Conservation (phyloP, 2,329 filamentous ascomycete species). For the Aspergillus tubingensis region DNA sequence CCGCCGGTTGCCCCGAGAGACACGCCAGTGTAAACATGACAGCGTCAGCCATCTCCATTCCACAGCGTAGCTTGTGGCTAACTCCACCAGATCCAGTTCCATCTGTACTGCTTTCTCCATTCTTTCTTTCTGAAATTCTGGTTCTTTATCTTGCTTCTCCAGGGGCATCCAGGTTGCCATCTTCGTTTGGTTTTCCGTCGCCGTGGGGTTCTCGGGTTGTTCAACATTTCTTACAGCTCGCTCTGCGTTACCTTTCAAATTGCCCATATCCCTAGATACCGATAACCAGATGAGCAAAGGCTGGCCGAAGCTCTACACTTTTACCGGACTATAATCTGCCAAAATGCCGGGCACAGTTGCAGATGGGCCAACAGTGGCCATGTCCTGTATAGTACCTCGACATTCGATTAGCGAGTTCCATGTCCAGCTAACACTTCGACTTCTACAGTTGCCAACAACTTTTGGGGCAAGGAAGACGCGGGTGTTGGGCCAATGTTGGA, state of each 20-base stretch:
- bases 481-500: slow-evolving; percentile 88
- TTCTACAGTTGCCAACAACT: slow-evolving; percentile 84
- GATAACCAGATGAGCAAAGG: slow-evolving; percentile 35
- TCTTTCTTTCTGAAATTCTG: slow-evolving; percentile 3
- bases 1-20: slow-evolving; percentile 33
- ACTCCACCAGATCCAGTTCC: slow-evolving; percentile 26
- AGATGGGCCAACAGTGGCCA: slow-evolving; percentile 65
- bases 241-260: slow-evolving; percentile 10
- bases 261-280: slow-evolving; percentile 16
- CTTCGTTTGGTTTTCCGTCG: slow-evolving; percentile 7
- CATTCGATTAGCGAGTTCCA: background rate
- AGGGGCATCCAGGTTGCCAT: slow-evolving; percentile 12
- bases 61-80: slow-evolving; percentile 19
- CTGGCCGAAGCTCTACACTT: slow-evolving; percentile 38
- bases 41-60: slow-evolving; percentile 18
- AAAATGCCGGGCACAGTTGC: slow-evolving; percentile 63
- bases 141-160: slow-evolving; percentile 11
- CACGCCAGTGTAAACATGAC: slow-evolving; percentile 29
- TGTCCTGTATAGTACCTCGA: slow-evolving; percentile 60
- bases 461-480: slow-evolving; percentile 99
- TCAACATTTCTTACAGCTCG: slow-evolving; percentile 6
- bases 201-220: background rate
- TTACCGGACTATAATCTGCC: slow-evolving; percentile 18
- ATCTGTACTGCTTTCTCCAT: slow-evolving; percentile 17
- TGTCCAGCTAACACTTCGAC: slow-evolving; percentile 8